Percentiles rank a stretch among this genome's conserved stretches.
Conservation (phyloP, 179 eudicot genomes). For the Gypsophila paniculata region DNA sequence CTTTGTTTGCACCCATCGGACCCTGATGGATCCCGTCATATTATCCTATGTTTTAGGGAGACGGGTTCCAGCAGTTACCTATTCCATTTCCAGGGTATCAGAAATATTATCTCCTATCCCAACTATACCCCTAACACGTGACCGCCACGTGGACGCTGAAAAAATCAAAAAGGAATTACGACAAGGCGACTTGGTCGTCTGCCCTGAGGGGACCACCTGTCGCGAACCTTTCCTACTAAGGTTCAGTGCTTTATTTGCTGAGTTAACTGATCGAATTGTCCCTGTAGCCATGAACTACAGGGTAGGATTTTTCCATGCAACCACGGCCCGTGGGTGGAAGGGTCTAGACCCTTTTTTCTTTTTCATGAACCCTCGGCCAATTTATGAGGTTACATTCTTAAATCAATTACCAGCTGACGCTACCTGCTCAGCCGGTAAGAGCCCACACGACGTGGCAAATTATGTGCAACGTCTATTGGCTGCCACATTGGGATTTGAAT, state of each 20-base stretch:
- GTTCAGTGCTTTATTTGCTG: slow-evolving; percentile 81
- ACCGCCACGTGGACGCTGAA: slow-evolving; percentile 63
- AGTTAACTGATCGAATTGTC: slow-evolving; percentile 72
- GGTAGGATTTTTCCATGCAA: slow-evolving; percentile 79
- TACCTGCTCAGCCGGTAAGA: slow-evolving; percentile 84
- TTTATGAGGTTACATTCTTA: slow-evolving; percentile 83
- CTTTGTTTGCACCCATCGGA: slow-evolving; percentile 82
- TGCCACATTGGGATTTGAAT: slow-evolving; percentile 81
- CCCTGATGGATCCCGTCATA: slow-evolving; percentile 89
- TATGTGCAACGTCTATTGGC: slow-evolving; percentile 83
- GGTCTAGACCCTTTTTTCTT: slow-evolving; percentile 86
- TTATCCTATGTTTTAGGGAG: slow-evolving; percentile 65
- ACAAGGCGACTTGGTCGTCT: slow-evolving; percentile 66
- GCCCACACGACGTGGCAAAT: slow-evolving; percentile 87
- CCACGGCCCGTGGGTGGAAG: slow-evolving; percentile 93
- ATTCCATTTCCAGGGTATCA: slow-evolving; percentile 66
- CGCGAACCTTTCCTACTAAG: slow-evolving; percentile 81
- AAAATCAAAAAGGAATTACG: slow-evolving; percentile 45
- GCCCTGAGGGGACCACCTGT: slow-evolving; percentile 97
- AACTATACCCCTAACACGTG: slow-evolving; percentile 66
- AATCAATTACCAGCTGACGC: slow-evolving; percentile 80
- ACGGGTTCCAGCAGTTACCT: slow-evolving; percentile 79
- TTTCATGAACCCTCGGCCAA: slow-evolving; percentile 87
- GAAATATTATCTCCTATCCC: slow-evolving; percentile 86
- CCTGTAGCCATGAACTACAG: slow-evolving; percentile 93